Conservation (phyloP, 805 yeast genomes). For the Priceomyces melissophilus region DNA sequence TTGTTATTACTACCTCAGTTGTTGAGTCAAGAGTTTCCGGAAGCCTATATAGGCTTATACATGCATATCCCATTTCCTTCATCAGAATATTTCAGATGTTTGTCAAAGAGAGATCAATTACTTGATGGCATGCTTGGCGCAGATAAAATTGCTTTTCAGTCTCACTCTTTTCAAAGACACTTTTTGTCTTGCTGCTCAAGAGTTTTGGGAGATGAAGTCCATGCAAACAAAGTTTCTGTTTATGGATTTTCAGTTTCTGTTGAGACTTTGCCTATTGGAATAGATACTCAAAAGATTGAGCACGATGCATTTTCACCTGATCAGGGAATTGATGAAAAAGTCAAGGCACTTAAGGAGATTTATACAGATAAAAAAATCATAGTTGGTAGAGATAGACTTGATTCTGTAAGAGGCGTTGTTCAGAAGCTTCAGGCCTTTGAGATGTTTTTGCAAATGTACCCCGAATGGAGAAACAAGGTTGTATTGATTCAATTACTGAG, state of each 20-base stretch:
- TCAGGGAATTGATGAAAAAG: slow-evolving; percentile 54
- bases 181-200: slow-evolving; percentile 88
- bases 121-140: slow-evolving; percentile 92
- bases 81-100: slow-evolving; percentile 86
- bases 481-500: slow-evolving; percentile 90
- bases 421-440: slow-evolving; percentile 93
- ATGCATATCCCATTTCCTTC: slow-evolving; percentile 94
- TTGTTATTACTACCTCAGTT: slow-evolving; percentile 77
- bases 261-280: slow-evolving; percentile 83
- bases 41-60: slow-evolving; percentile 72
- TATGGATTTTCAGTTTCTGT: slow-evolving; percentile 77
- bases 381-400: slow-evolving; percentile 92
- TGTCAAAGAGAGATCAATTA: slow-evolving; percentile 77
- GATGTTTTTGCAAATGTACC: slow-evolving; percentile 81
- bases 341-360: slow-evolving; percentile 57
- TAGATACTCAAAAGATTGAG: slow-evolving; percentile 69
- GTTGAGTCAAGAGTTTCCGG: slow-evolving; percentile 71
- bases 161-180: slow-evolving; percentile 82
- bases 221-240: slow-evolving; percentile 54
- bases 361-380: slow-evolving; percentile 71
- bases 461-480: slow-evolving; percentile 86
- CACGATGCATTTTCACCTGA: slow-evolving; percentile 50
- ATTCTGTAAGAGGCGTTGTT: slow-evolving; percentile 86
- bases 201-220: slow-evolving; percentile 75
- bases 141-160: slow-evolving; percentile 81